Conservation (phyloP, 208 protist genomes). For the Acanthamoeba divionensis region DNA sequence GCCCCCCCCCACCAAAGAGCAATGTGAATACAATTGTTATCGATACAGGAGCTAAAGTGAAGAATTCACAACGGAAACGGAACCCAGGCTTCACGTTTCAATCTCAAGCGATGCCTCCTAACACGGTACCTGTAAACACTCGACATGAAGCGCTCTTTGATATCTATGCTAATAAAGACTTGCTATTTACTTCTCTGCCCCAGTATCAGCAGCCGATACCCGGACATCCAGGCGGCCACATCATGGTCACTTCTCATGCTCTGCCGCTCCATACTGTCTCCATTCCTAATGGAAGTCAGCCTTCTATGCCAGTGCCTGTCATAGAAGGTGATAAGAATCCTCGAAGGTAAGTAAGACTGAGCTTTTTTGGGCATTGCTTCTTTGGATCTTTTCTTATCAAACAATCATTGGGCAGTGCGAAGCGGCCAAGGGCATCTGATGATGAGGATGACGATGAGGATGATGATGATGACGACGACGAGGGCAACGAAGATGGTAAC, state of each 20-base stretch:
- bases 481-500: no score
- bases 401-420: no score
- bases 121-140: not conserved
- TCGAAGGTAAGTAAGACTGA: no score
- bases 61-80: slow-evolving; percentile 36
- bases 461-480: no score
- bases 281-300: no score
- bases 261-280: not conserved
- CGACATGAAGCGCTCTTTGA: not conserved
- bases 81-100: slow-evolving; percentile 39
- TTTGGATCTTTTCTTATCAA: no score
- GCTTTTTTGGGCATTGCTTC: no score
- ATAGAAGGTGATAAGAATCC: no score
- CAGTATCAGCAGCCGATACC: not conserved
- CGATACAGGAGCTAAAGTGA: slow-evolving; percentile 29
- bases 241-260: not conserved
- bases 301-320: no score
- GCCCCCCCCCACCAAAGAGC: not conserved
- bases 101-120: not conserved
- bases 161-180: not conserved
- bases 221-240: not conserved
- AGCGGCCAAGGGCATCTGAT: no score
- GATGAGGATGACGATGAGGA: no score
- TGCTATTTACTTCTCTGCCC: not conserved
- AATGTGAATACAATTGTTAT: not conserved